These are phyloP conservation scores for Aspergillus cejpii DNA, from an alignment of 2,329 filamentous ascomycete species.

Conservation along the genomic window DNA sequence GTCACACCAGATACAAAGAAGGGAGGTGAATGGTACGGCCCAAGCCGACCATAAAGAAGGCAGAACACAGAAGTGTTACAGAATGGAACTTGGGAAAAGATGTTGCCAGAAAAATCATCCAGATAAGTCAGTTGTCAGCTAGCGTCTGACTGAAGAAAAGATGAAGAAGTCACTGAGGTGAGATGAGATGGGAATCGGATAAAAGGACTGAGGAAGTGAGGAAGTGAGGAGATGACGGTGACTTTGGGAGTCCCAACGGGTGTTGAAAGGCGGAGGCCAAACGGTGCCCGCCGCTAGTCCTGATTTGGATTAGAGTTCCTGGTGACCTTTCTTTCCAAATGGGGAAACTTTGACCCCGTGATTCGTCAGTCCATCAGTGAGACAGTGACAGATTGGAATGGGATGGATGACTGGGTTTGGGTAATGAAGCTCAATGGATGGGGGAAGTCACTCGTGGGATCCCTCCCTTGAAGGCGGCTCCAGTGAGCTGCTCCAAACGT, in stretches of 20 bases:
- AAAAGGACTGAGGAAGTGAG: conserved; percentile 2
- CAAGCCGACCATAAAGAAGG: not conserved
- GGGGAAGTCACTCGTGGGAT: conserved; percentile 15
- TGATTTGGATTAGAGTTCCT: conserved; percentile 9
- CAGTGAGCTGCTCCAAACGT: conserved; percentile 45
- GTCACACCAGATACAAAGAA: not conserved
- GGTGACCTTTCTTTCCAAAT: conserved; percentile 4
- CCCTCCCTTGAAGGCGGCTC: conserved; percentile 16
- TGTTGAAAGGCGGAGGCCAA: conserved; percentile 12
- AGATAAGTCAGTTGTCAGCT: not conserved
- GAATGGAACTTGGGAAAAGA: not conserved
- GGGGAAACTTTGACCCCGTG: not conserved
- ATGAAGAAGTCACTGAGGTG: not conserved
- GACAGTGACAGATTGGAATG: no score
- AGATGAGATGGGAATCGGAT: not conserved
- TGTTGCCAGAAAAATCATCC: not conserved
- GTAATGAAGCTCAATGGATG: not conserved
- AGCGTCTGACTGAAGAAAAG: not conserved
- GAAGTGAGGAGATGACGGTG: conserved; percentile 9
- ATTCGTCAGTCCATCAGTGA: no score
- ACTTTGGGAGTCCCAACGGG: conserved; percentile 13
- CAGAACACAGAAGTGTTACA: not conserved
- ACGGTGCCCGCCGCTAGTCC: conserved; percentile 13
- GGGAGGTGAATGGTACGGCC: not conserved
- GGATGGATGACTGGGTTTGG: no score